A percentile compares a stretch with the other conserved stretches of the same genome.
Conservation (phyloP, 2,329 filamentous ascomycete species). For the Thelonectria blattea region DNA sequence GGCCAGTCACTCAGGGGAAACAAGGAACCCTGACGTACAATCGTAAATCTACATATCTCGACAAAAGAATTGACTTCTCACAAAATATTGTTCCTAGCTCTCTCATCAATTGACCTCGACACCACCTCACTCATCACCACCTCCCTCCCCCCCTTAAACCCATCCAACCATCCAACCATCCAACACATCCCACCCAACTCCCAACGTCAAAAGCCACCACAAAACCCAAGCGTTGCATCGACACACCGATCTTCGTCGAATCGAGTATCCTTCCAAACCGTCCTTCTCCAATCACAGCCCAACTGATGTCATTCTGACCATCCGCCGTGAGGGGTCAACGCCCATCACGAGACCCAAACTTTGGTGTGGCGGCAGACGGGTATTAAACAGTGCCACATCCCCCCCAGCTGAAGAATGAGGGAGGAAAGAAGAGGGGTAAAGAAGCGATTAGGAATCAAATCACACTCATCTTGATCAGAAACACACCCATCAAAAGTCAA, state of each 20-base stretch:
- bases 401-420: not conserved
- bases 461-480: too few species aligned
- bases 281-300: constrained; percentile 9
- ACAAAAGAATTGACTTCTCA: too few species aligned
- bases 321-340: constrained; percentile 21
- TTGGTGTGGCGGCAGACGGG: not conserved
- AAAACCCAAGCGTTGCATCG: not conserved
- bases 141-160: not conserved
- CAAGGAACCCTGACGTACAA: too few species aligned
- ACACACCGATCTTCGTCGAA: not conserved
- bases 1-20: too few species aligned
- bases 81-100: too few species aligned
- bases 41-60: too few species aligned
- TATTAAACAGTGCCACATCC: constrained; percentile 6
- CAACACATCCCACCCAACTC: not conserved
- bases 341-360: constrained; percentile 15
- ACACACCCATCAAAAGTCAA: not conserved
- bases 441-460: not conserved
- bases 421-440: not conserved
- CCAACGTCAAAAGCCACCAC: not conserved
- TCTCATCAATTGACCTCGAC: too few species aligned
- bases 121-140: not conserved
- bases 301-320: constrained; percentile 15
- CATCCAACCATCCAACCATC: too few species aligned
- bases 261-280: not conserved